A percentile compares a stretch with the other conserved stretches of the same genome.
Conservation (phyloP, 2,329 filamentous ascomycete species). For the Didymella segeticola region DNA sequence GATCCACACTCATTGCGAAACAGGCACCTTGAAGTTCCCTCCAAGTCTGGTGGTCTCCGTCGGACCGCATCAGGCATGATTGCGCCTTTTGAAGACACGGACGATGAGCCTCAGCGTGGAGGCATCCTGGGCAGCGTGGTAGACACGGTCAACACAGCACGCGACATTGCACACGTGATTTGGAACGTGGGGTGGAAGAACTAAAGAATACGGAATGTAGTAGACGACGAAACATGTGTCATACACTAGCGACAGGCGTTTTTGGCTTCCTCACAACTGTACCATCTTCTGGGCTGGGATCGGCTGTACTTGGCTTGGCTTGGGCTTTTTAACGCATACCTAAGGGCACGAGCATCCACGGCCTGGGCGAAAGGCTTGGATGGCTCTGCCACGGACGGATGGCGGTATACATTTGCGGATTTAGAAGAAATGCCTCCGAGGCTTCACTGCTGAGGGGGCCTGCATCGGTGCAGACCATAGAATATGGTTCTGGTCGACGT, state of each 20-base stretch:
- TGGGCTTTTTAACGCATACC: slow-evolving; percentile 26
- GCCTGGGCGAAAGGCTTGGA: slow-evolving; percentile 21
- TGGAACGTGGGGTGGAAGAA: slow-evolving; percentile 71
- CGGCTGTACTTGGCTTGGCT: too few species aligned
- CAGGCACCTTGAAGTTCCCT: slow-evolving; percentile 24
- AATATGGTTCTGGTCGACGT: slow-evolving; percentile 19
- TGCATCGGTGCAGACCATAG: slow-evolving; percentile 24
- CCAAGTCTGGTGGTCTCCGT: slow-evolving; percentile 64
- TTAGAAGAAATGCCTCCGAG: slow-evolving; percentile 4
- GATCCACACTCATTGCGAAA: slow-evolving; percentile 29
- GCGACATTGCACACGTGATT: slow-evolving; percentile 70
- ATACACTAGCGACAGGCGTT: slow-evolving; percentile 37
- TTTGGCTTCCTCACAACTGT: slow-evolving; percentile 21
- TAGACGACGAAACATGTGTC: slow-evolving; percentile 12
- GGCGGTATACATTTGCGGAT: slow-evolving; percentile 18
- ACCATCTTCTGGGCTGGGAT: too few species aligned
- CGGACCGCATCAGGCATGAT: slow-evolving; percentile 88
- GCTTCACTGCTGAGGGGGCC: slow-evolving; percentile 22
- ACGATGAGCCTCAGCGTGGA: slow-evolving; percentile 61
- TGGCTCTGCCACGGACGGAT: slow-evolving; percentile 9
- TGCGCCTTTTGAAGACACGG: slow-evolving; percentile 83
- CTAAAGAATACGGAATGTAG: slow-evolving; percentile 22
- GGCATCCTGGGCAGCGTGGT: slow-evolving; percentile 80
- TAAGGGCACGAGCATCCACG: slow-evolving; percentile 21
- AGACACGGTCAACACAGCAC: slow-evolving; percentile 74